Base-by-base conservation (phyloP, 768 basidiomycete species). In the Boletus eberwhitei region DNA sequence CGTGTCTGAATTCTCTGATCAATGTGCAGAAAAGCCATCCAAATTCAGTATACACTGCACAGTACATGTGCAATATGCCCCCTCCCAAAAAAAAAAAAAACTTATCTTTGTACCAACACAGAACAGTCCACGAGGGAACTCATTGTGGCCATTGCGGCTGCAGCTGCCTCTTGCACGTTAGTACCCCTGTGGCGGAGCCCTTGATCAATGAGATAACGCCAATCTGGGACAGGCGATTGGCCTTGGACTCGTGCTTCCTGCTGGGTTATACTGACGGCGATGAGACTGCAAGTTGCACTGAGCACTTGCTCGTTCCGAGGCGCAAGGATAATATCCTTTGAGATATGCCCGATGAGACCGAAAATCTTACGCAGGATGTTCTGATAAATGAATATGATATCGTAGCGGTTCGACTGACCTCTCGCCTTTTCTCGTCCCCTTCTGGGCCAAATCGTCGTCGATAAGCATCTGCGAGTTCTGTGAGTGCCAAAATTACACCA, bases 111-210 rank as follows among this genome's bases (percentile, higher is more conserved):
- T 38, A 94, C 76, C 53, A 83, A 77, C 21, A 64, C 61, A 3
- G 84, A 80, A 61, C 84, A 88, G 61, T 93, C 86, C 31, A 78
- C 74, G 2, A 91, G 76, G 52, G 75, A 74, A 68, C 91, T 94
- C 53, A 90, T 72, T n/a, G 78, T 69, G 4, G 80, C 79, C 75
- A 92, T 79, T 7, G 89, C 87, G 24, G 66, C 69, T 13, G 92
- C 87, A 34, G 87, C 90, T 8, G 86, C 84, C 60, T 89, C 84
- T 71, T 95, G 95, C 4, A 89, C 89, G 16, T 70, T 63, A 2
- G 67, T 62, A 42, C 73, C 80, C 55, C 84, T 77, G 65, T 90
- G 85, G 70, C 86, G 88, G 54, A 95, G 74, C 17, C 86, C 83
- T 51, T 79, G 73, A 62, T 93, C 86, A 37, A 94, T 71, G 39